Evolutionary conservation across 495 filamentous ascomycete species (phyloP), one percentile per base, ranked within the genome.

Genomic region (Talaromyces ruber): DNA sequence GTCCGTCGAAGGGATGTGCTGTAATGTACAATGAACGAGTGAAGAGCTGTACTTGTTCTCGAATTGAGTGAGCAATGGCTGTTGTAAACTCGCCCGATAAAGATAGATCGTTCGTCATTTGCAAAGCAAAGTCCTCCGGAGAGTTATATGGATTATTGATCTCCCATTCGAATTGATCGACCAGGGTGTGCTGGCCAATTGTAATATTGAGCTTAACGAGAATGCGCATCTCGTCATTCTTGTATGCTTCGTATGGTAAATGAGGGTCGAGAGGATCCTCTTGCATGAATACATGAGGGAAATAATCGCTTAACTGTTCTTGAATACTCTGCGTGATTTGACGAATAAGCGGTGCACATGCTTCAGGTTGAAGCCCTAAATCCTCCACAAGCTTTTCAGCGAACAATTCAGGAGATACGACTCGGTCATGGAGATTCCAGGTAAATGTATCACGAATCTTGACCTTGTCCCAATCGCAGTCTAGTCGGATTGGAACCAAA

Each of bases 131-230:
- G 60, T 95, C 89, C 72, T 98, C 94, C 0, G 94, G 92, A 0
- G 87, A 93, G 73, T 98, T 98, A 63, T 86, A 78, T 0, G 92
- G 86, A 67, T 97, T 93, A 71, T 98, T 98, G 68, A 98, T 91
- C 68, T 98, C 94, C 94, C 94, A 98, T 74, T 98, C 94, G 58
- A 98, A 98, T 70, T 98, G 95, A 67, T 98, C 94, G 24, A 97
- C 86, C 26, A 98, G 80, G 1, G 93, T 97, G 71, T 96, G 90
- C 63, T 90, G 88, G 2, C 94, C 95, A 71, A 98, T 97, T 25
- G 94, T 98, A 68, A 98, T 97, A 70, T 98, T 96, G 45, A 98
- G 80, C 73, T 97, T 97, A 66, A 98, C 84, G 21, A 92, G 75
- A 30, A 98, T 92, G 60, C 94, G 87, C 93, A 98, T 97, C 75